These are phyloP conservation scores for Aurantiochytrium sp. DNA, from an alignment of 108 stramenopile species.

Conservation along the genomic window DNA sequence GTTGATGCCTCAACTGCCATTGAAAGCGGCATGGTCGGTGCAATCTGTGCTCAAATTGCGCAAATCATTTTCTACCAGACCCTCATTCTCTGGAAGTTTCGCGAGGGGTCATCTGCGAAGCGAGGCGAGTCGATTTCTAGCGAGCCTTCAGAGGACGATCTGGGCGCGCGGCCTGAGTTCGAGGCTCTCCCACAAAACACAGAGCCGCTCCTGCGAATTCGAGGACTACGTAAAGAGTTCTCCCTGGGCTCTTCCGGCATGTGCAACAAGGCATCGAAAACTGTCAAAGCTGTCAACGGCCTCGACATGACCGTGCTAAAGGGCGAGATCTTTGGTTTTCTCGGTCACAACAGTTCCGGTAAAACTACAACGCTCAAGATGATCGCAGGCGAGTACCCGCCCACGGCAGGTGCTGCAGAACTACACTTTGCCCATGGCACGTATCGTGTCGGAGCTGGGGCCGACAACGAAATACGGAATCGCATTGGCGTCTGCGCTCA, in stretches of 20 bases:
- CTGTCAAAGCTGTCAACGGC: conserved; percentile 6
- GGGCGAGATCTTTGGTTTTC: conserved; percentile 32
- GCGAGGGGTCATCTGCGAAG: neutral
- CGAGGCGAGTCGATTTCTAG: neutral
- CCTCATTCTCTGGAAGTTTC: neutral
- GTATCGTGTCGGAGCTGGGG: neutral
- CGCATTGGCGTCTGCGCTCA: conserved; percentile 42
- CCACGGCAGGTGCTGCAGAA: neutral
- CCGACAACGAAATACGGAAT: neutral
- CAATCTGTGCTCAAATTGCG: neutral
- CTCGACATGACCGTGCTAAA: conserved; percentile 12
- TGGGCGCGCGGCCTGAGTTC: neutral
- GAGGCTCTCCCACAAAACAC: neutral
- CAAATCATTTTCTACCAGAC: neutral
- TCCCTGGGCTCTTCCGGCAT: neutral
- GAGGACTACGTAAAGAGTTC: neutral
- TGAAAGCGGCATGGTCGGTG: neutral
- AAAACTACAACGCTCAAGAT: conserved; percentile 28
- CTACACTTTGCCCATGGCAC: conserved; percentile 21
- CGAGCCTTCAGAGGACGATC: neutral
- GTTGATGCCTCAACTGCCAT: neutral
- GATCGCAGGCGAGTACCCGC: neutral
- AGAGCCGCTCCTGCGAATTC: neutral
- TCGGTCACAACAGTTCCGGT: conserved; percentile 71
- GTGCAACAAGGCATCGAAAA: neutral